A percentile compares a stretch with the other conserved stretches of the same genome.
These are phyloP conservation scores for Kurtzmaniella natalensis DNA, from an alignment of 1,139 yeast species.

Conservation along the genomic window DNA sequence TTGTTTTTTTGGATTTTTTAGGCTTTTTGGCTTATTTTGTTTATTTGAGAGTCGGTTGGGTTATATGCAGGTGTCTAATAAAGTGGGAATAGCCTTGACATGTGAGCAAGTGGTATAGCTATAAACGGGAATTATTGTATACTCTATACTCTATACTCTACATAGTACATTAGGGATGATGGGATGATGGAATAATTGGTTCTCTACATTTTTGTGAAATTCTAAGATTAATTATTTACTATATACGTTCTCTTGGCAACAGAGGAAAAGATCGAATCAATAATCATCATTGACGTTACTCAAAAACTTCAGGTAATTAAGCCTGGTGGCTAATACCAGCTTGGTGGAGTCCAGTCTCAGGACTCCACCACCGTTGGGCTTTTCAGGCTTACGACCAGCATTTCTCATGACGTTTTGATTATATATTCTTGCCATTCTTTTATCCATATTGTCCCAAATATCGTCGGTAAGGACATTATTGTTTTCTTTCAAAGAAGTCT, in stretches of 20 bases:
- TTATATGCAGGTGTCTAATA: no score
- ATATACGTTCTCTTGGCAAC: neutral
- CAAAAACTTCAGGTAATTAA: conserved; percentile 34
- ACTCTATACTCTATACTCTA: neutral
- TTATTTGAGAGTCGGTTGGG: no score
- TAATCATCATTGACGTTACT: conserved; percentile 26
- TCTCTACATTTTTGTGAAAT: no score
- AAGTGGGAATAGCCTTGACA: no score
- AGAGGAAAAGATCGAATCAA: conserved; percentile 6
- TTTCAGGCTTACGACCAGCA: conserved; percentile 1
- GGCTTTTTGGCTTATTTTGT: no score
- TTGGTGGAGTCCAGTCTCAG: conserved; percentile 31
- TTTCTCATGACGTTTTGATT: neutral
- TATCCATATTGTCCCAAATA: neutral
- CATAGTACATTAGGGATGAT: no score
- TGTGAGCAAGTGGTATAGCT: no score
- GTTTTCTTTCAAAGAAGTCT: neutral
- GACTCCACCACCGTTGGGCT: no score
- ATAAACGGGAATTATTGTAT: no score
- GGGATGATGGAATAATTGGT: no score
- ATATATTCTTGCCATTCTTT: neutral
- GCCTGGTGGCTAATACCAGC: conserved; percentile 39
- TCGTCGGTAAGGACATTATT: neutral
- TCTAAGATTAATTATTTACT: no score
- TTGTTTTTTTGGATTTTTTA: no score